phyloP scores from a whole-genome alignment of 1,284 basidiomycete species.

The Irpex lacteus region DNA sequence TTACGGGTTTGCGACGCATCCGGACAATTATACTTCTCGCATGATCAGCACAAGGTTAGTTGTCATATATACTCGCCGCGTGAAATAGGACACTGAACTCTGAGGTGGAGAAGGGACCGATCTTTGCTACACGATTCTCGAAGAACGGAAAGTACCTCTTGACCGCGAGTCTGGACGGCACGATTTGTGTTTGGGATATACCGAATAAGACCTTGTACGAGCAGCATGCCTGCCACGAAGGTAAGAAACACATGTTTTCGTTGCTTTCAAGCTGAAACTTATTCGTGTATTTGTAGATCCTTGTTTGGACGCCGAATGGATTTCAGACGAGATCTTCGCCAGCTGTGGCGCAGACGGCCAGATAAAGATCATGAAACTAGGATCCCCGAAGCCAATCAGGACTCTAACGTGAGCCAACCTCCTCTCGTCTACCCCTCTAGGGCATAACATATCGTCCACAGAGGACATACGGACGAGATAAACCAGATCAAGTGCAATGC shows the following conservation, averaged over 20 bases:
- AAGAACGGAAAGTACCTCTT: conserved; percentile 65
- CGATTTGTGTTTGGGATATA: conserved; percentile 78
- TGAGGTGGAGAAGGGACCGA: conserved; percentile 56
- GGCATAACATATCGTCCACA: conserved; percentile 23
- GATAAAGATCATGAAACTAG: conserved; percentile 60
- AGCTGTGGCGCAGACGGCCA: conserved; percentile 70
- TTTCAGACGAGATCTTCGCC: conserved; percentile 69
- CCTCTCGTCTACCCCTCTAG: neutral
- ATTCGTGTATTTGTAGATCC: conserved; percentile 46
- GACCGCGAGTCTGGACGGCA: conserved; percentile 72
- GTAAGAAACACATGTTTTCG: conserved; percentile 18
- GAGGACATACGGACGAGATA: conserved; percentile 75
- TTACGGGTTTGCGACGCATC: conserved; percentile 59
- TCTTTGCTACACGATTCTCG: conserved; percentile 75
- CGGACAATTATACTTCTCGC: conserved; percentile 59
- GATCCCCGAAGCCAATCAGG: conserved; percentile 48
- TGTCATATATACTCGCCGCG: neutral
- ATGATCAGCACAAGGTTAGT: conserved; percentile 62
- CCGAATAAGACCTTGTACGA: conserved; percentile 53
- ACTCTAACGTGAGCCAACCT: conserved; percentile 47
- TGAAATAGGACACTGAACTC: conserved; percentile 13
- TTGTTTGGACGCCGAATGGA: conserved; percentile 80
- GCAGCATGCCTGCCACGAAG: conserved; percentile 62
- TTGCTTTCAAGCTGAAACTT: conserved; percentile 14
- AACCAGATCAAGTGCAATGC: conserved; percentile 75